Percentiles rank a stretch among this genome's conserved stretches.
Evolutionary conservation across 208 protist genomes (phyloP).

Genomic region (Herpetomonas samuelpessoai): DNA sequence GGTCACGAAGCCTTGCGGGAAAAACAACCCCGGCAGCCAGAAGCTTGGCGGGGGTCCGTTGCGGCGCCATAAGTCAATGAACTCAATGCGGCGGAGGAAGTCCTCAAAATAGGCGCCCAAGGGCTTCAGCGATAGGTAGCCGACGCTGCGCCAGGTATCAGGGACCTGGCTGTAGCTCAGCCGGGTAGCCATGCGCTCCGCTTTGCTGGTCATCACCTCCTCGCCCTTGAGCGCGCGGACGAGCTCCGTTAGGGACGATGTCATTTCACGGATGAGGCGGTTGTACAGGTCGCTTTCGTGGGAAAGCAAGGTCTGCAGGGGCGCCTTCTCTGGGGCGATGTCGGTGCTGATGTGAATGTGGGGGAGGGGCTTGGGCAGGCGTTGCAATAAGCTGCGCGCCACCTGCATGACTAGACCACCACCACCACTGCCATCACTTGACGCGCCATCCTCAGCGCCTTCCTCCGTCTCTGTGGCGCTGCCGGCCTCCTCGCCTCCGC

Average conservation of each 20-base stretch:
- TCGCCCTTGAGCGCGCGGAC: conserved; percentile 83
- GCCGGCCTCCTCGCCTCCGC: conserved; percentile 36
- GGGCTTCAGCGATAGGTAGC: conserved; percentile 95
- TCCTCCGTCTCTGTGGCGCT: conserved; percentile 17
- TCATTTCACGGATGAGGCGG: conserved; percentile 50
- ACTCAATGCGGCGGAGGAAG: conserved; percentile 84
- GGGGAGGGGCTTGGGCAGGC: conserved; percentile 46
- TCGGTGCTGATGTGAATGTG: conserved; percentile 38
- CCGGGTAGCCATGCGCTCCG: conserved; percentile 74
- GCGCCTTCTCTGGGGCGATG: conserved; percentile 34
- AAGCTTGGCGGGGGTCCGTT: conserved; percentile 86
- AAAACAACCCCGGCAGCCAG: conserved; percentile 98
- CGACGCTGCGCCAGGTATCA: conserved; percentile 74
- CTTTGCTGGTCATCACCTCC: conserved; percentile 78
- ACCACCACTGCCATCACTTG: not conserved
- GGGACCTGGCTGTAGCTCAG: conserved; percentile 92
- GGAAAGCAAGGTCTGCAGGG: conserved; percentile 76
- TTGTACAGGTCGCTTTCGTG: conserved; percentile 93
- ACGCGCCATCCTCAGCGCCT: conserved; percentile 7
- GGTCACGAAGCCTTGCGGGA: conserved; percentile 95
- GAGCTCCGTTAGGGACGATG: conserved; percentile 53
- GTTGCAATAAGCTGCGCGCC: conserved; percentile 46
- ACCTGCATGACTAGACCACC: conserved; percentile 49
- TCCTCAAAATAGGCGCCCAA: conserved; percentile 94
- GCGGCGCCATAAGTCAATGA: conserved; percentile 90